phyloP scores from a whole-genome alignment of 805 yeast genomes.

The Candida pseudoglaebosa region DNA sequence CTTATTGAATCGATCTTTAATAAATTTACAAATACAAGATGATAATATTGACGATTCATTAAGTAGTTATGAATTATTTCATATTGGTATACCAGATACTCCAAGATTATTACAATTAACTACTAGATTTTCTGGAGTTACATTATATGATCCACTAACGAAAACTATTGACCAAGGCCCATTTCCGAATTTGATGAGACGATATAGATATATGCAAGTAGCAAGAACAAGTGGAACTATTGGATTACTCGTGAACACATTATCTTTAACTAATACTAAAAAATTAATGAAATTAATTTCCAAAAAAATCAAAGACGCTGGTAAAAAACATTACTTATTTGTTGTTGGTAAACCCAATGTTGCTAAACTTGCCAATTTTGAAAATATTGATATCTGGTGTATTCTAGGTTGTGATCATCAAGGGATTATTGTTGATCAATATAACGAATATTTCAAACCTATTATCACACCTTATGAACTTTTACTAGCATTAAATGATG shows the following conservation, averaged over 20 bases:
- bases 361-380: slow-evolving; percentile 94
- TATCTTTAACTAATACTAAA: slow-evolving; percentile 74
- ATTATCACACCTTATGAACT: slow-evolving; percentile 92
- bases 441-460: slow-evolving; percentile 81
- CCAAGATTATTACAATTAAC: slow-evolving; percentile 74
- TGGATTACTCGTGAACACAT: slow-evolving; percentile 86
- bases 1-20: slow-evolving; percentile 14
- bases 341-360: slow-evolving; percentile 98
- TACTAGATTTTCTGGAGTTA: slow-evolving; percentile 59
- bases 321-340: slow-evolving; percentile 87
- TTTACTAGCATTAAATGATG: slow-evolving; percentile 70
- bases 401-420: slow-evolving; percentile 92
- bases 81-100: slow-evolving; percentile 68
- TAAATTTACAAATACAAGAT: slow-evolving; percentile 10
- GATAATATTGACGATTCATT: slow-evolving; percentile 22
- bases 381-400: slow-evolving; percentile 92
- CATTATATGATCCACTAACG: slow-evolving; percentile 44
- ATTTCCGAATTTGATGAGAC: slow-evolving; percentile 71
- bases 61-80: slow-evolving; percentile 57
- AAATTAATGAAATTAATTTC: slow-evolving; percentile 60
- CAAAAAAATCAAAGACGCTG: slow-evolving; percentile 62
- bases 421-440: slow-evolving; percentile 79
- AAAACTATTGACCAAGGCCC: slow-evolving; percentile 49
- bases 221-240: slow-evolving; percentile 91
- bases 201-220: slow-evolving; percentile 82